Evolutionary conservation across 2,329 filamentous ascomycete genomes (phyloP), one percentile per base, ranked within the genome.

Genomic region (Beauveria australis): DNA sequence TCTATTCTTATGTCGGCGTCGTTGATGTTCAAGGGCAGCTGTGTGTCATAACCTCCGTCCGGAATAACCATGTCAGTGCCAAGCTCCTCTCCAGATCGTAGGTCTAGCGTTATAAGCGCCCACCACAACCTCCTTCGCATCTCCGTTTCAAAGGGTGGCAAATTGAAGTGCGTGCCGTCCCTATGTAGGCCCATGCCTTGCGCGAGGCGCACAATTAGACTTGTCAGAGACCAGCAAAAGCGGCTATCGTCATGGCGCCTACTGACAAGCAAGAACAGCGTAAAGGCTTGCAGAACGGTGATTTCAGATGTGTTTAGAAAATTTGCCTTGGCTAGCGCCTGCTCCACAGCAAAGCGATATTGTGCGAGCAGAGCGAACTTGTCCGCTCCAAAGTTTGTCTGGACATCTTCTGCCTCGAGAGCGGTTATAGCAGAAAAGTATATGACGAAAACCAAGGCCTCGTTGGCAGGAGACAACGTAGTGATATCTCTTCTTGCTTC

Each of bases 391-490:
- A 83, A 77, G 30, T 79, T 75, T 16, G 70, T 71, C 63, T 70
- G 67, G 5, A 71, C 65, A 73, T 85, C 82, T 1, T 81, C 78
- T n/a, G 83, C 78, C 40, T 83, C 81, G 59, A 89, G 76, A 0
- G 82, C 85, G 4, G 78, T 81, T 26, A 86, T 77, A 3, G 83
- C 81, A 2, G 78, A 77, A 53, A 81, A 84, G 66, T 86, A 86
- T 33, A 87, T 79, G 60, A 83, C 73, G 67, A 89, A 89, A 67
- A 88, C 78, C 12, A 90, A 71, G 1, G 85, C 84, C 67, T 88
- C 84, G 6, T 85, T 74, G 0, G 75, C 76, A 0, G 81, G 78
- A 0, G 76, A 78, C 1, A 91, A 76, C 37, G 77, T 82, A 48
- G 83, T 78, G 19, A 86, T 75, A 59, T 85, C 82, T 44, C 79